These are phyloP conservation scores for Coemansia sp. DNA, from an alignment of 192 early-diverging fungal species.

Conservation along the genomic window DNA sequence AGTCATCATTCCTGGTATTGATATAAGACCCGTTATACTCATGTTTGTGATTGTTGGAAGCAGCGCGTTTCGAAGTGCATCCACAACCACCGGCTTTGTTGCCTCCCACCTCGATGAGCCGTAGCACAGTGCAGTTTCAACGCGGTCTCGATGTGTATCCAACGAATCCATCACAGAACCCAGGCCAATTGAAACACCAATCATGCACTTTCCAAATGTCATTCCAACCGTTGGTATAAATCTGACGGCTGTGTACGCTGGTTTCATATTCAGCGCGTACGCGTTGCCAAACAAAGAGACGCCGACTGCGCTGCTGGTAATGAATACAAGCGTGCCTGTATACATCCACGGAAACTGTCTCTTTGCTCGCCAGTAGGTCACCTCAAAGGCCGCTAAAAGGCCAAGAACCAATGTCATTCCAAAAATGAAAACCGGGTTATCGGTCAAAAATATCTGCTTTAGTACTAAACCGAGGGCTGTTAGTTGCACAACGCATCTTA, in stretches of 20 bases:
- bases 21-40: conserved; percentile 79
- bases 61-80: conserved; percentile 71
- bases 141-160: conserved; percentile 49
- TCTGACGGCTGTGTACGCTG: conserved; percentile 67
- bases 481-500: conserved; percentile 75
- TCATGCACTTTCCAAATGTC: conserved; percentile 80
- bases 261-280: conserved; percentile 66
- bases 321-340: conserved; percentile 49
- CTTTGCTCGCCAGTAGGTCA: conserved; percentile 68
- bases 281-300: conserved; percentile 30
- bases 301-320: conserved; percentile 20
- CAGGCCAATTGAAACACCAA: conserved; percentile 64
- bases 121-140: conserved; percentile 65
- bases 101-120: conserved; percentile 83
- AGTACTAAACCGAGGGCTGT: conserved; percentile 69
- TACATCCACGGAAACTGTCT: conserved; percentile 73
- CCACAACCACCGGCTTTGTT: conserved; percentile 65
- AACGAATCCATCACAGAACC: conserved; percentile 62
- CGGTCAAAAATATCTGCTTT: conserved; percentile 62
- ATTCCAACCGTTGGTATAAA: conserved; percentile 86
- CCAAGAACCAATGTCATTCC: conserved; percentile 61
- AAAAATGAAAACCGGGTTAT: conserved; percentile 59
- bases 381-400: conserved; percentile 64
- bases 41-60: conserved; percentile 77
- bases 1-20: conserved; percentile 87